These are phyloP conservation scores for Clavispora phyllophila DNA, from an alignment of 805 yeast genomes.

Conservation along the genomic window DNA sequence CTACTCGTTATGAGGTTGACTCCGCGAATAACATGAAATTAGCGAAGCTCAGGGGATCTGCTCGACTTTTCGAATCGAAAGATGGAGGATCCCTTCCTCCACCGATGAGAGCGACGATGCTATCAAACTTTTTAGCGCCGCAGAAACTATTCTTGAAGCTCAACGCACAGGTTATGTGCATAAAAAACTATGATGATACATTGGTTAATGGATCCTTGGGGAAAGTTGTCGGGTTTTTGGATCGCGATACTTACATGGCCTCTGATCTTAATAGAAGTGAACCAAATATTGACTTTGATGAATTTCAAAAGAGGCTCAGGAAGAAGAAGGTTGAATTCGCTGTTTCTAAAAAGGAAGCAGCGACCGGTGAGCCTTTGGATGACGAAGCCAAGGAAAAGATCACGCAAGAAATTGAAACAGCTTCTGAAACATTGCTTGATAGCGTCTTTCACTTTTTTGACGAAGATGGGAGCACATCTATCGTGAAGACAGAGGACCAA, in stretches of 20 bases:
- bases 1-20: slow-evolving; percentile 84
- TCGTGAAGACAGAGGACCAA: neutral
- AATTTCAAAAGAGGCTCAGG: slow-evolving; percentile 14
- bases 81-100: slow-evolving; percentile 34
- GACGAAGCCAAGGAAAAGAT: slow-evolving; percentile 5
- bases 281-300: slow-evolving; percentile 16
- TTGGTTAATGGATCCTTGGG: slow-evolving; percentile 94
- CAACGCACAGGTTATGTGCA: slow-evolving; percentile 92
- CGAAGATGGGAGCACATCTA: neutral
- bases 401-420: slow-evolving; percentile 7
- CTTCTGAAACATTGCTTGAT: slow-evolving; percentile 7
- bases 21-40: slow-evolving; percentile 52
- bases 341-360: slow-evolving; percentile 9
- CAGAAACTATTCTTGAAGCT: slow-evolving; percentile 46
- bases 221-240: slow-evolving; percentile 54
- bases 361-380: neutral
- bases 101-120: slow-evolving; percentile 4
- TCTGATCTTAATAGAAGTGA: slow-evolving; percentile 13
- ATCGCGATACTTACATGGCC: slow-evolving; percentile 35
- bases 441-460: slow-evolving; percentile 12
- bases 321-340: slow-evolving; percentile 3
- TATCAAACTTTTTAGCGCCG: slow-evolving; percentile 15
- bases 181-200: slow-evolving; percentile 68
- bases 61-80: slow-evolving; percentile 37
- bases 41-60: slow-evolving; percentile 41